These are phyloP conservation scores for Brassica rapa DNA, from an alignment of 345 rosid species.

Conservation along the genomic window DNA sequence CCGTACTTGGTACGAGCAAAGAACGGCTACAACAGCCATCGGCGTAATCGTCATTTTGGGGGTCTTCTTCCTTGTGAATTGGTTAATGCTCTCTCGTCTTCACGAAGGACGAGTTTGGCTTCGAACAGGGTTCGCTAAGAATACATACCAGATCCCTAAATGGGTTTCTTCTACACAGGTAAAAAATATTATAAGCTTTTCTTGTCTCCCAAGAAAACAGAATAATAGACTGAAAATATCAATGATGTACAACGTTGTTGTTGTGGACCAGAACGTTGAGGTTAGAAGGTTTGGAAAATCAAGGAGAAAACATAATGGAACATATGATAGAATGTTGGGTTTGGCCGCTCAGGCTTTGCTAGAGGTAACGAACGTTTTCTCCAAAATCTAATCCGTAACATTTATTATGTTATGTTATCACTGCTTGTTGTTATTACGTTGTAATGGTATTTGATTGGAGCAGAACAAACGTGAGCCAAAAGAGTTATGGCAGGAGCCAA, in stretches of 20 bases:
- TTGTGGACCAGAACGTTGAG: slow-evolving; percentile 41
- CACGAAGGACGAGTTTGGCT: slow-evolving; percentile 48
- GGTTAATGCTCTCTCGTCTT: slow-evolving; percentile 65
- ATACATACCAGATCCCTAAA: slow-evolving; percentile 11
- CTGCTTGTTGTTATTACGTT: background rate
- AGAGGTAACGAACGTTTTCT: slow-evolving; percentile 56
- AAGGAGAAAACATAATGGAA: slow-evolving; percentile 49
- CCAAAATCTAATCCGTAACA: background rate
- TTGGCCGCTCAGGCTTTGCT: slow-evolving; percentile 85
- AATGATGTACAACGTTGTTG: background rate
- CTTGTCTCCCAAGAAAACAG: background rate
- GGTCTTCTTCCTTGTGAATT: slow-evolving; percentile 64
- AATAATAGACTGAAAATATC: background rate
- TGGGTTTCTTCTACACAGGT: slow-evolving; percentile 46
- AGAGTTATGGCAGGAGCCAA: slow-evolving; percentile 89
- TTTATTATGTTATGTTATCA: background rate
- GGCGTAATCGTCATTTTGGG: slow-evolving; percentile 50
- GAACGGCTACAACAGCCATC: slow-evolving; percentile 45
- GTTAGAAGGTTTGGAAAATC: slow-evolving; percentile 41
- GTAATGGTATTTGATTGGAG: slow-evolving; percentile 30
- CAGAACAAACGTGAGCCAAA: slow-evolving; percentile 88
- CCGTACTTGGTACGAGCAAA: slow-evolving; percentile 51
- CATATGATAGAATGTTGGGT: slow-evolving; percentile 76
- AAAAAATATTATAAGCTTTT: slow-evolving; percentile 5
- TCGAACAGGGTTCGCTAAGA: slow-evolving; percentile 32